Evolutionary conservation across 768 basidiomycete species (phyloP).

Genomic region (Chalciporus pseudorubinellus): DNA sequence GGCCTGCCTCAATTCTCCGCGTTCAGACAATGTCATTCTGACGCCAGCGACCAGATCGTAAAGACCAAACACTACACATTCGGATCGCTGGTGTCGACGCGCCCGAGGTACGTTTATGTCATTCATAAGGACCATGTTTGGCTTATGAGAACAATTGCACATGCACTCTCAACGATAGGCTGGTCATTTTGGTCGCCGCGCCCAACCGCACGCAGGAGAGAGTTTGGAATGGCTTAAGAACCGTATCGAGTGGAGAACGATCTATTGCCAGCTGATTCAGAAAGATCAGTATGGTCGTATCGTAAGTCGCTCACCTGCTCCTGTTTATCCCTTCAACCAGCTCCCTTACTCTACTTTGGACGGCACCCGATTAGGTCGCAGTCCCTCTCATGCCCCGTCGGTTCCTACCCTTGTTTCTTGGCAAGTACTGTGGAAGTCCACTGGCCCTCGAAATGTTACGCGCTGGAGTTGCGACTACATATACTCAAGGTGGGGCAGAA

Average conservation of each 20-base stretch:
- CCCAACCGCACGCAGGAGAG: constrained; percentile 74
- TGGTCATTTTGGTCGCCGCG: constrained; percentile 81
- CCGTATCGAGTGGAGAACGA: constrained; percentile 50
- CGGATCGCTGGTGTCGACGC: constrained; percentile 91
- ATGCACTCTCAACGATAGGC: constrained; percentile 41
- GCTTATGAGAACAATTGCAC: neutral
- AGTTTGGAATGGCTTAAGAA: constrained; percentile 69
- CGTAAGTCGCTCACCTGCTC: constrained; percentile 44
- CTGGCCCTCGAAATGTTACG: constrained; percentile 74
- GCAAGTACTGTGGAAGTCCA: constrained; percentile 39
- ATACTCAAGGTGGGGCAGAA: constrained; percentile 75
- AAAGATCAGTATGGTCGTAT: constrained; percentile 85
- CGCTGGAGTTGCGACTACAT: constrained; percentile 73
- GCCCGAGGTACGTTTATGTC: constrained; percentile 61
- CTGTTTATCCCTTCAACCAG: neutral
- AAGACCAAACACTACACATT: constrained; percentile 79
- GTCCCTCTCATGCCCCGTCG: constrained; percentile 51
- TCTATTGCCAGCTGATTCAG: constrained; percentile 70
- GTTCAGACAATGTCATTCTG: neutral
- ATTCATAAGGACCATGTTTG: neutral
- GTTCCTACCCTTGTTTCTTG: constrained; percentile 50
- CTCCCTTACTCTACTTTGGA: neutral
- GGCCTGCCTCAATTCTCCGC: neutral
- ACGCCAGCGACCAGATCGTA: constrained; percentile 50
- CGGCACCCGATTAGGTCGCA: constrained; percentile 51